phyloP scores from a whole-genome alignment of 345 rosid species.

The Microthlaspi erraticum region DNA sequence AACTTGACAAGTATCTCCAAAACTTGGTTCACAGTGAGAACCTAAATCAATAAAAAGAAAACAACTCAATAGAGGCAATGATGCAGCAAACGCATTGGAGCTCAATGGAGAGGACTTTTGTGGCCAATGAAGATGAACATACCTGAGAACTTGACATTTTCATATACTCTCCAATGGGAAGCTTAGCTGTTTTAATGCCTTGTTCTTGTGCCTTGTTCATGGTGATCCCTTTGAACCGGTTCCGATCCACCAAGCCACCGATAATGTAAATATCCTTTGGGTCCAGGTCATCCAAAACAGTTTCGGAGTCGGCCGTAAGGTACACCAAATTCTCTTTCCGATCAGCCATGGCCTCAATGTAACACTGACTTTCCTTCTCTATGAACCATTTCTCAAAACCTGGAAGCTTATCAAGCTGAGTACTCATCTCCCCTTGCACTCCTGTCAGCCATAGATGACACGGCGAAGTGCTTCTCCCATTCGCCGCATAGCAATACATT shows the following conservation, averaged over 20 bases:
- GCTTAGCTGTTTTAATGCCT: conserved; percentile 83
- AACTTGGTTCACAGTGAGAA: conserved; percentile 96
- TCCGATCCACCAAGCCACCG: conserved; percentile 92
- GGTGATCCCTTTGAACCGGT: conserved; percentile 91
- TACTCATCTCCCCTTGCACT: conserved; percentile 66
- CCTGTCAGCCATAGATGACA: conserved; percentile 92
- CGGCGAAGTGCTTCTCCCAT: conserved; percentile 66
- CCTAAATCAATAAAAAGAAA: conserved; percentile 50
- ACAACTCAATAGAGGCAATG: conserved; percentile 8
- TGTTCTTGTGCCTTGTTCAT: conserved; percentile 91
- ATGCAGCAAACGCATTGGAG: conserved; percentile 6
- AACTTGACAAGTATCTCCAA: conserved; percentile 85
- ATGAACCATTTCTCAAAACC: conserved; percentile 95
- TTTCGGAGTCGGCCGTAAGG: conserved; percentile 89
- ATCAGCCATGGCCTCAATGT: conserved; percentile 71
- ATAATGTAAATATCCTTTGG: conserved; percentile 63
- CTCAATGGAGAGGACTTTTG: neutral
- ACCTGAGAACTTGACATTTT: conserved; percentile 99
- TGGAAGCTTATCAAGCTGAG: conserved; percentile 72
- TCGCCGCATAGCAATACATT: conserved; percentile 92
- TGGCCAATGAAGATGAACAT: neutral
- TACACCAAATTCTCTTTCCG: conserved; percentile 75
- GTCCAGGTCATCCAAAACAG: conserved; percentile 71
- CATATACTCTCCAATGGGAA: conserved; percentile 84
- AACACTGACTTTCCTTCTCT: conserved; percentile 74